Percentiles rank a stretch among this genome's conserved stretches.
Conservation (phyloP, 371 early-diverging fungal genomes). For the Cokeromyces recurvatus region DNA sequence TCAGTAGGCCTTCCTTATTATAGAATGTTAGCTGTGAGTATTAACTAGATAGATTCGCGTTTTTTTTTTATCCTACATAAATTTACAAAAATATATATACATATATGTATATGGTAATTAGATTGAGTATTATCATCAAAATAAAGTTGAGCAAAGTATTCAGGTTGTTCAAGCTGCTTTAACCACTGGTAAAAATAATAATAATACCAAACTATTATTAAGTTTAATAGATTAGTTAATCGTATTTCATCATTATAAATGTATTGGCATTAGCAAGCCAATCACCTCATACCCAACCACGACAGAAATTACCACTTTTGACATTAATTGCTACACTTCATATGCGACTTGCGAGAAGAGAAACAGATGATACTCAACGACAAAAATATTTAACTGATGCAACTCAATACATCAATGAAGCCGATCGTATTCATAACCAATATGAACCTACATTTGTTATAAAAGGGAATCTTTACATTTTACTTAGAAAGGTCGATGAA, state of each 20-base stretch:
- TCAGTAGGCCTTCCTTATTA: constrained; percentile 67
- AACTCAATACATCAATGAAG: constrained; percentile 64
- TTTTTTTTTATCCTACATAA: background rate
- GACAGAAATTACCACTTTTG: constrained; percentile 62
- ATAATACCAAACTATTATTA: too few relatives aligned
- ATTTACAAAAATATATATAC: too few relatives aligned
- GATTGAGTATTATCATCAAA: constrained; percentile 77
- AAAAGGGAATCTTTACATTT: constrained; percentile 62
- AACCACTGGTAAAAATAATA: constrained; percentile 37
- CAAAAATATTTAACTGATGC: constrained; percentile 60
- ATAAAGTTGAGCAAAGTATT: constrained; percentile 57
- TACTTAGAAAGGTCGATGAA: constrained; percentile 55
- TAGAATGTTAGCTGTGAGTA: constrained; percentile 72
- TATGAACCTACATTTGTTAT: constrained; percentile 68
- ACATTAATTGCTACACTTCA: constrained; percentile 64
- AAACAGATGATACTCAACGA: constrained; percentile 38
- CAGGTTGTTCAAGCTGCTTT: constrained; percentile 58
- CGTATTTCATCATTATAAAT: too few relatives aligned
- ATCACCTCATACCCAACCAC: constrained; percentile 50
- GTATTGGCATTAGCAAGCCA: constrained; percentile 33
- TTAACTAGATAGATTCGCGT: too few relatives aligned
- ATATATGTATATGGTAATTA: too few relatives aligned
- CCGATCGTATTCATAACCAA: constrained; percentile 66
- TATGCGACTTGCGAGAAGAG: constrained; percentile 54
- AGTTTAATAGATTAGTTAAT: background rate